Conservation (phyloP, 2,329 filamentous ascomycete species). For the Apiospora marii region DNA sequence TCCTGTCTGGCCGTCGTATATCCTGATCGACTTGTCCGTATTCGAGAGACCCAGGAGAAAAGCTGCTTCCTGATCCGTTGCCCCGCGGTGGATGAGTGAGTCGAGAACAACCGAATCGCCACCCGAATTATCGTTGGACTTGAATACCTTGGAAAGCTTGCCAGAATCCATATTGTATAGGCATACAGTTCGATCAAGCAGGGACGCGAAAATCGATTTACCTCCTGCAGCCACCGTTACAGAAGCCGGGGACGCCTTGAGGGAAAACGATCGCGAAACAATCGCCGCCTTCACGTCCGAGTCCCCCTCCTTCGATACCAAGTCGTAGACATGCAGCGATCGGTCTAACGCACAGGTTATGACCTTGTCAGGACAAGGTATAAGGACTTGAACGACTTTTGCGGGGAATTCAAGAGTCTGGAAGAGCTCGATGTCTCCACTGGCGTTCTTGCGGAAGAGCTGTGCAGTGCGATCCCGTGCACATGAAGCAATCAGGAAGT, state of each 20-base stretch:
- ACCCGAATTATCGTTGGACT: conserved; percentile 81
- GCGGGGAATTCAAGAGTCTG: conserved; percentile 95
- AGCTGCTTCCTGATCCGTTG: conserved; percentile 60
- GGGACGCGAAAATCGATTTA: conserved; percentile 64
- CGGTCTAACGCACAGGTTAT: conserved; percentile 90
- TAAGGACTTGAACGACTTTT: conserved; percentile 76
- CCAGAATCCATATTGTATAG: conserved; percentile 72
- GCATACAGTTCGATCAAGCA: conserved; percentile 67
- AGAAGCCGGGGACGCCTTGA: conserved; percentile 88
- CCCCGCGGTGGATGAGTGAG: conserved; percentile 72
- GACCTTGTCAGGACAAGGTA: conserved; percentile 78
- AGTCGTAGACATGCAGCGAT: conserved; percentile 82
- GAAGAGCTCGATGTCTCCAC: conserved; percentile 74
- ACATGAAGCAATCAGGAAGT: conserved; percentile 78
- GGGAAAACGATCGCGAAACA: conserved; percentile 76
- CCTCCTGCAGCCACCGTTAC: conserved; percentile 75
- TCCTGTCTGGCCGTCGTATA: conserved; percentile 84
- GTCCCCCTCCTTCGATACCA: conserved; percentile 73
- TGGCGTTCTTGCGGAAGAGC: conserved; percentile 72
- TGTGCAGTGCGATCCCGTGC: conserved; percentile 93
- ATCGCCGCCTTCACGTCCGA: conserved; percentile 76
- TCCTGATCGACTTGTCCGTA: conserved; percentile 91
- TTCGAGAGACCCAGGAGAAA: conserved; percentile 89
- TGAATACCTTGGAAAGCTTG: conserved; percentile 76
- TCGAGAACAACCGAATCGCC: conserved; percentile 85